phyloP scores from a whole-genome alignment of 306 rosid species.

The Prunus fruticosa region DNA sequence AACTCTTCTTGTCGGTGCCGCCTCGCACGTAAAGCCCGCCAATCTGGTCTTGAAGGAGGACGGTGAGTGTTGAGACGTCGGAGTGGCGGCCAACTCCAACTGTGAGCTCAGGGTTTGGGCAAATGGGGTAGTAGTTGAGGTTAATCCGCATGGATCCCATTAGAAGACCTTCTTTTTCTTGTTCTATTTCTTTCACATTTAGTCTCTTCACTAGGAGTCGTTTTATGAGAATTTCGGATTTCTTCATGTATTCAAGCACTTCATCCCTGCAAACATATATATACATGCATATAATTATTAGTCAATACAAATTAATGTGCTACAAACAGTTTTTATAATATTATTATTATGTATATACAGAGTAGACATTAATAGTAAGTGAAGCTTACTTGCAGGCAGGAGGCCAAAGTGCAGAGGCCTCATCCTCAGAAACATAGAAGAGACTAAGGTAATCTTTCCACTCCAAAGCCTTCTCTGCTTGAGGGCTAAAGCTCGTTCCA shows the following conservation, averaged over 20 bases:
- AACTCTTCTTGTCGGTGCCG: not conserved
- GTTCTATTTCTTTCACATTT: slow-evolving; percentile 36
- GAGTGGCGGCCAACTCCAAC: slow-evolving; percentile 60
- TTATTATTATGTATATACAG: too few relatives aligned
- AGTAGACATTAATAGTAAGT: too few relatives aligned
- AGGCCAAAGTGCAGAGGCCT: slow-evolving; percentile 57
- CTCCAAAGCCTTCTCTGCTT: slow-evolving; percentile 55
- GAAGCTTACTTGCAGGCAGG: slow-evolving; percentile 38
- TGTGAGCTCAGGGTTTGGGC: slow-evolving; percentile 48
- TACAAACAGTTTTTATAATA: too few relatives aligned
- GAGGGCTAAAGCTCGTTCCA: slow-evolving; percentile 51
- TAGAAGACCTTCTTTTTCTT: slow-evolving; percentile 22
- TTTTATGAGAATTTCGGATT: slow-evolving; percentile 30
- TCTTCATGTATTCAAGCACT: slow-evolving; percentile 52
- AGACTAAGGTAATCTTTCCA: slow-evolving; percentile 67
- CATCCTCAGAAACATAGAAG: slow-evolving; percentile 53
- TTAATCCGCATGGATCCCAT: slow-evolving; percentile 57
- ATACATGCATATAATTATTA: not conserved
- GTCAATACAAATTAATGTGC: too few relatives aligned
- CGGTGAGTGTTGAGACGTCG: slow-evolving; percentile 49
- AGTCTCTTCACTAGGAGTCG: slow-evolving; percentile 38
- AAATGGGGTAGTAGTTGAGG: slow-evolving; percentile 53
- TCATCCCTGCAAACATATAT: slow-evolving; percentile 29
- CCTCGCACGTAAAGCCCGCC: slow-evolving; percentile 50
- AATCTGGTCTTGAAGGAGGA: slow-evolving; percentile 57